Conservation (phyloP, 2,329 filamentous ascomycete species). For the Exophiala mesophila region DNA sequence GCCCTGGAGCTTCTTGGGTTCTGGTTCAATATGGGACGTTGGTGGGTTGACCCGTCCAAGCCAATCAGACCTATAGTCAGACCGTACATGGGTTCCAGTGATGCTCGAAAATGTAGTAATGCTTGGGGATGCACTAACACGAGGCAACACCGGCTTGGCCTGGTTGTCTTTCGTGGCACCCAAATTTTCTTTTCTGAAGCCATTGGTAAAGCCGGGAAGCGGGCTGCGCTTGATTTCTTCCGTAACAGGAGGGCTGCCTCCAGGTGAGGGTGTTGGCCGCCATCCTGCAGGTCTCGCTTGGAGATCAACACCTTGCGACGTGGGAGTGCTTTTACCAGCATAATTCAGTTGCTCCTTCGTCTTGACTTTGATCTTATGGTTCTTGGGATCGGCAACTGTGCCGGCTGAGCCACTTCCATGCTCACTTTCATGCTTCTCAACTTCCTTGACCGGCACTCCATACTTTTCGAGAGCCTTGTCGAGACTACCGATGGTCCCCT, state of each 20-base stretch:
- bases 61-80: constrained; percentile 7
- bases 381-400: constrained; percentile 27
- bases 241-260: constrained; percentile 12
- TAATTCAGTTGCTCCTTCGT: constrained; percentile 13
- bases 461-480: constrained; percentile 26
- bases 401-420: constrained; percentile 25
- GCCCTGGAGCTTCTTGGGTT: constrained; percentile 20
- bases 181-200: constrained; percentile 2
- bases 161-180: constrained; percentile 2
- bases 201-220: constrained; percentile 8
- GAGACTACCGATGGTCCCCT: constrained; percentile 27
- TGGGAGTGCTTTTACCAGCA: constrained; percentile 12
- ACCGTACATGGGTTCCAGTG: neutral
- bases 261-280: constrained; percentile 14
- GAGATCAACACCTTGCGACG: constrained; percentile 17
- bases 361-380: constrained; percentile 25
- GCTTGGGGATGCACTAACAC: constrained; percentile 2
- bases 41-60: constrained; percentile 1
- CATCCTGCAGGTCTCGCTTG: constrained; percentile 21
- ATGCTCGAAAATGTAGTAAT: constrained; percentile 5
- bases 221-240: constrained; percentile 14
- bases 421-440: constrained; percentile 24
- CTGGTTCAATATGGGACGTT: constrained; percentile 6
- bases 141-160: constrained; percentile 2
- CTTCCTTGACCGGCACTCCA: constrained; percentile 25